Conservation (phyloP, 257 asterid genomes). For the Nicotiana attenuata region DNA sequence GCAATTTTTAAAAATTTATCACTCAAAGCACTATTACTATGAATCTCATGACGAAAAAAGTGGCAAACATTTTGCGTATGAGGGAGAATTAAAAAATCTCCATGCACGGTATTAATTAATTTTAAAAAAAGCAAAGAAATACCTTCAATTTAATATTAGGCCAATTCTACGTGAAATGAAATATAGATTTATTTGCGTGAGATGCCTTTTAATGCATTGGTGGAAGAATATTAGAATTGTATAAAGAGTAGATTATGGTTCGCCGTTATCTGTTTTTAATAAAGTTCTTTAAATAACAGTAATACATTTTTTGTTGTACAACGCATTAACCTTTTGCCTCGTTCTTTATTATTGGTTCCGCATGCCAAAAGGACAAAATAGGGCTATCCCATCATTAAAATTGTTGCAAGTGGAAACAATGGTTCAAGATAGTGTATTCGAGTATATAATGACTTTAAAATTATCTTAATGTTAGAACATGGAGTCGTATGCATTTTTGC, state of each 20-base stretch:
- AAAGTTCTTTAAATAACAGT: not conserved
- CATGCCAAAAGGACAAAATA: not conserved
- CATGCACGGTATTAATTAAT: not conserved
- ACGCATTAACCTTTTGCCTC: not conserved
- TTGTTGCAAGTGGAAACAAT: constrained; percentile 10
- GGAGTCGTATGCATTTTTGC: too few relatives aligned
- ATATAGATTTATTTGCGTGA: not conserved
- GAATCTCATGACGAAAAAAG: not conserved
- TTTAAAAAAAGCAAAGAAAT: not conserved
- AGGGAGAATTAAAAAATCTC: not conserved
- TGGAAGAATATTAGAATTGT: not conserved
- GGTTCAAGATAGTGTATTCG: not conserved
- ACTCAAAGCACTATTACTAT: not conserved
- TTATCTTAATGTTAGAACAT: too few relatives aligned
- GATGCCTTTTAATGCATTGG: not conserved
- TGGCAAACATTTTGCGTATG: not conserved
- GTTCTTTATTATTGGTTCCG: not conserved
- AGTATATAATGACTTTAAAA: not conserved
- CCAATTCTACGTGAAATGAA: not conserved
- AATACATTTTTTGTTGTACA: not conserved
- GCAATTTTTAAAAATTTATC: not conserved
- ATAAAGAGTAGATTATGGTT: not conserved
- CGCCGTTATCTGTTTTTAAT: not conserved
- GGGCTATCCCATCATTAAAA: constrained; percentile 5
- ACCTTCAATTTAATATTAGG: not conserved